phyloP scores from a whole-genome alignment of 2,329 filamentous ascomycete species.

The Stromatinia cepivora region DNA sequence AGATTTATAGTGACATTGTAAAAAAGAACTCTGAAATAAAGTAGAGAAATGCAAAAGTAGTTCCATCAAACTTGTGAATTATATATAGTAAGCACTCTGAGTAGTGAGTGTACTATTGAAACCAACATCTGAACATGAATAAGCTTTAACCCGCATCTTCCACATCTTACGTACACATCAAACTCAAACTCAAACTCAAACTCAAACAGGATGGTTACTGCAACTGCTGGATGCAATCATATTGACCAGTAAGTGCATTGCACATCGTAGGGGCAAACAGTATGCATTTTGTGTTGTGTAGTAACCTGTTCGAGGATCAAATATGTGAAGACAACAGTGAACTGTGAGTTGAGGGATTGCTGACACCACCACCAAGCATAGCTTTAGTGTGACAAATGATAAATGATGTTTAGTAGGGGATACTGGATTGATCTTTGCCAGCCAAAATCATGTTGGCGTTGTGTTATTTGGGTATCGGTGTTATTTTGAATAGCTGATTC shows the following conservation, averaged over 20 bases:
- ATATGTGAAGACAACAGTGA: not conserved
- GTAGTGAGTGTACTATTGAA: not conserved
- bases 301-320: not conserved
- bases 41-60: not conserved
- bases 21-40: fast-evolving
- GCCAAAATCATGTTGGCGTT: fast-evolving
- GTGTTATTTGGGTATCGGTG: not conserved
- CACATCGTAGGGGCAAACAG: not conserved
- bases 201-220: not conserved
- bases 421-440: not conserved
- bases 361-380: not conserved
- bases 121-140: not conserved
- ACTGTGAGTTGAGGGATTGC: no score
- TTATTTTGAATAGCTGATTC: no score
- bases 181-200: no score
- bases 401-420: not conserved
- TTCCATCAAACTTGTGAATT: not conserved
- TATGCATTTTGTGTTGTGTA: no score
- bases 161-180: no score
- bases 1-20: not conserved
- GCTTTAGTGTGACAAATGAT: not conserved
- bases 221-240: not conserved
- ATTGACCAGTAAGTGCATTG: not conserved
- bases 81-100: not conserved
- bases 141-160: not conserved